A percentile compares a stretch with the other conserved stretches of the same genome.
phyloP scores from a whole-genome alignment of 78 protist species.

The Protostelium mycophagum region DNA sequence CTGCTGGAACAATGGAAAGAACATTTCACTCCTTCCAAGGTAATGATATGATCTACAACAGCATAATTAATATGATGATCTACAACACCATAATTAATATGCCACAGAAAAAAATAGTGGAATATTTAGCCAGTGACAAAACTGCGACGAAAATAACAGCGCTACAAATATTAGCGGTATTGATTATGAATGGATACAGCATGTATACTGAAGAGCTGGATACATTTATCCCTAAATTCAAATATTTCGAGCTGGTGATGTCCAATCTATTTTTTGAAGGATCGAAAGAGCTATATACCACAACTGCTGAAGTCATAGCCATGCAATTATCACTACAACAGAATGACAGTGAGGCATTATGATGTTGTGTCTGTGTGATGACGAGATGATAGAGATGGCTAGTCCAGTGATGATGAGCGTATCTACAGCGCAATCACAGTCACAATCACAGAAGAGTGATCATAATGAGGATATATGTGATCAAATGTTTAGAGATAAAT shows the following conservation, averaged over 20 bases:
- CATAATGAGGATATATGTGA: neutral
- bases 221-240: neutral
- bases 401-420: too few relatives aligned
- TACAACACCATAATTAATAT: neutral
- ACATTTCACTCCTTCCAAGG: neutral
- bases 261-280: neutral
- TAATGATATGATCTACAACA: neutral
- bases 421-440: neutral
- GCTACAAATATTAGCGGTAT: neutral
- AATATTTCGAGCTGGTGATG: neutral
- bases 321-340: neutral
- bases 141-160: neutral
- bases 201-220: neutral
- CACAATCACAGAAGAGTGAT: neutral
- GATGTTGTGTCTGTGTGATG: too few relatives aligned
- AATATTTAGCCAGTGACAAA: neutral
- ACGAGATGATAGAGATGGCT: too few relatives aligned
- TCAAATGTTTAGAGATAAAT: neutral
- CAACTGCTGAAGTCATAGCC: neutral
- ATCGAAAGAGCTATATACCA: neutral
- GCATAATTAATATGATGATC: too few relatives aligned
- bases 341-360: neutral
- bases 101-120: neutral
- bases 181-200: neutral
- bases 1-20: neutral